Percentiles rank a stretch among this genome's conserved stretches.
Conservation (phyloP, 768 basidiomycete species). For the Phlebiopsis flavidoalba region DNA sequence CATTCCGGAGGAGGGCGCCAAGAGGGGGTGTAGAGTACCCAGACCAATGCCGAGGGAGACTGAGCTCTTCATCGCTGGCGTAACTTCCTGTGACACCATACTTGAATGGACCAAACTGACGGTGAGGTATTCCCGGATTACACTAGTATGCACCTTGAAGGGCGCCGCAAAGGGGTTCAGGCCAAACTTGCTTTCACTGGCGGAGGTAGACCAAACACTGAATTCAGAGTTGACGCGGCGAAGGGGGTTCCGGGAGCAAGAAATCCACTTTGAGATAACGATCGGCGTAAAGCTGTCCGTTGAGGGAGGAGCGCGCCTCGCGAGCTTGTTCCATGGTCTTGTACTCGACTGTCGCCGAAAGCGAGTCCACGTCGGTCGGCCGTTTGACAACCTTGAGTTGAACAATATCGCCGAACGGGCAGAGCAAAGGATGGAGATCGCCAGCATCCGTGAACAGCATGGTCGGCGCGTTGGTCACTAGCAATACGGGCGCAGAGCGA, state of each 20-base stretch:
- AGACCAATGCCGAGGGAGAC: background rate
- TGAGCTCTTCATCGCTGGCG: background rate
- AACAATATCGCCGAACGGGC: conserved; percentile 66
- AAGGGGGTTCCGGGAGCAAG: conserved; percentile 16
- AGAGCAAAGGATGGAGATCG: conserved; percentile 70
- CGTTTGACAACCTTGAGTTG: conserved; percentile 47
- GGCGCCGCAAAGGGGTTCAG: conserved; percentile 30
- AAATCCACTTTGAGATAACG: conserved; percentile 35
- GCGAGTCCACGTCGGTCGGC: conserved; percentile 32
- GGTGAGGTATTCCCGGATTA: background rate
- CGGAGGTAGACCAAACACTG: conserved; percentile 1
- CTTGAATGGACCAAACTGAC: conserved; percentile 6
- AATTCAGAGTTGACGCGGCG: background rate
- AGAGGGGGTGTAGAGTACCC: background rate
- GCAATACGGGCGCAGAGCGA: conserved; percentile 13
- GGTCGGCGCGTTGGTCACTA: conserved; percentile 62
- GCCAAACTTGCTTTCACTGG: conserved; percentile 15
- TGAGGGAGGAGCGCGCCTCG: conserved; percentile 59
- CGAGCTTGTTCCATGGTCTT: conserved; percentile 45
- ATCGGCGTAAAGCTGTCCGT: conserved; percentile 58
- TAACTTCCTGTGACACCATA: background rate
- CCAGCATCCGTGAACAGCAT: conserved; percentile 61
- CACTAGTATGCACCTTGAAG: conserved; percentile 18
- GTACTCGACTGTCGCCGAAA: conserved; percentile 65
- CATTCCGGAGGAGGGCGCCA: background rate